Conservation (phyloP, 2,329 filamentous ascomycete genomes). For the Knoxdaviesia capensis region DNA sequence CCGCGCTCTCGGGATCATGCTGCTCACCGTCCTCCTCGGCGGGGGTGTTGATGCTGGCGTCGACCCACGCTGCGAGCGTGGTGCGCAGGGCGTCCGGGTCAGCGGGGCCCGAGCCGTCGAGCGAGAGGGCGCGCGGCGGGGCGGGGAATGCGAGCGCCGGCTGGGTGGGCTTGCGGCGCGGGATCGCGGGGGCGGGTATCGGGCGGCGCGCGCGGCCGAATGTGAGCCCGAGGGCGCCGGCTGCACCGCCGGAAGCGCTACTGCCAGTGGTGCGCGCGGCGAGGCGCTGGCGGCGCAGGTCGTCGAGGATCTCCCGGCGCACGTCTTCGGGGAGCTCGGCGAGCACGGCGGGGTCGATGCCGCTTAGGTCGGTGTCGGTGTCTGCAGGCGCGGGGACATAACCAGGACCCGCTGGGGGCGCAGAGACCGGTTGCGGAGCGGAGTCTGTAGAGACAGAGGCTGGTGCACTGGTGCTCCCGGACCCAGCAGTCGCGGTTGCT, state of each 20-base stretch:
- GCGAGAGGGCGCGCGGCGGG: conserved; percentile 23
- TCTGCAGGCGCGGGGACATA: not conserved
- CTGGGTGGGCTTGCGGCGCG: conserved; percentile 9
- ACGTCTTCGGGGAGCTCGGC: conserved; percentile 68
- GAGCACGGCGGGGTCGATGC: conserved; percentile 53
- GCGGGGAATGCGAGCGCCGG: conserved; percentile 24
- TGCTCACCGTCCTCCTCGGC: too few species aligned
- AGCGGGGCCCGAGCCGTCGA: conserved; percentile 21
- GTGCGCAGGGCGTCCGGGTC: conserved; percentile 42
- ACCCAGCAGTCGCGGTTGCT: too few species aligned
- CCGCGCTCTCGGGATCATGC: too few species aligned
- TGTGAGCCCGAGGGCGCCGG: conserved; percentile 4
- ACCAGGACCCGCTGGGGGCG: too few species aligned
- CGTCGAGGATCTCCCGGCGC: conserved; percentile 54
- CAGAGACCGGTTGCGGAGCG: too few species aligned
- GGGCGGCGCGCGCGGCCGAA: conserved; percentile 2
- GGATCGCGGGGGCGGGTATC: not conserved
- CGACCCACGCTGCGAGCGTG: conserved; percentile 59
- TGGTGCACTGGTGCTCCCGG: conserved; percentile 21
- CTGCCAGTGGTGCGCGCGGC: conserved; percentile 8
- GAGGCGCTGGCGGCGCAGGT: conserved; percentile 33
- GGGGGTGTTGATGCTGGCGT: conserved; percentile 46
- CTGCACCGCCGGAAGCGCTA: conserved; percentile 1
- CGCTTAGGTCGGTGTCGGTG: conserved; percentile 6
- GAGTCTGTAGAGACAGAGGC: conserved; percentile 16